These are phyloP conservation scores for Schwanniomyces yamadae DNA, from an alignment of 805 yeast genomes.

Conservation along the genomic window DNA sequence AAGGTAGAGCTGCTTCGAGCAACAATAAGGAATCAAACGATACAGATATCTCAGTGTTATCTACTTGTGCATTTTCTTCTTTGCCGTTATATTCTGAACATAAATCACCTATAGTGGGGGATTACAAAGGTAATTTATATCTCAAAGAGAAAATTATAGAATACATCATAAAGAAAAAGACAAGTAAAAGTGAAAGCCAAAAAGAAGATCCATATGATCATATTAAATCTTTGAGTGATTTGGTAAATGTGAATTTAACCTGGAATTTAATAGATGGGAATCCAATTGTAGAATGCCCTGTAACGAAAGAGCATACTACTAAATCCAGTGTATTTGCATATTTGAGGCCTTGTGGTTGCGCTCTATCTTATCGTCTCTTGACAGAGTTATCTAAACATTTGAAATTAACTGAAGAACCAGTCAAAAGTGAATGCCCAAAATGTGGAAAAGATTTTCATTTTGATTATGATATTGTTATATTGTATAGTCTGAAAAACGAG, in stretches of 20 bases:
- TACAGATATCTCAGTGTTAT: constrained; percentile 31
- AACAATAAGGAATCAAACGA: constrained; percentile 13
- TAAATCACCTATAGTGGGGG: constrained; percentile 57
- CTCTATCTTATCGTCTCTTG: constrained; percentile 25
- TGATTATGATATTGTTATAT: constrained; percentile 30
- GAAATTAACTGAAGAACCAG: constrained; percentile 6
- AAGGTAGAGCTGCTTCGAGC: constrained; percentile 14
- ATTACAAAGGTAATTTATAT: constrained; percentile 63
- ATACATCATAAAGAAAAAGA: constrained; percentile 39
- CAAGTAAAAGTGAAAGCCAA: constrained; percentile 16
- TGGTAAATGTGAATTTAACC: constrained; percentile 21
- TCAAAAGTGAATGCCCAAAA: constrained; percentile 28
- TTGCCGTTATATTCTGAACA: constrained; percentile 33
- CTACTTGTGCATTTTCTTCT: constrained; percentile 49
- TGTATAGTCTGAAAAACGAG: constrained; percentile 23
- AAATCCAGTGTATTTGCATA: constrained; percentile 22
- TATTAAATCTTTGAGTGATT: constrained; percentile 23
- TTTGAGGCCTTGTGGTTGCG: constrained; percentile 41
- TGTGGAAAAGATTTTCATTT: constrained; percentile 24
- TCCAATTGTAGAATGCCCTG: constrained; percentile 30
- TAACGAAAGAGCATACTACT: constrained; percentile 20
- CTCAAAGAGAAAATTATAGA: constrained; percentile 64
- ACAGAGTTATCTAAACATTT: constrained; percentile 14
- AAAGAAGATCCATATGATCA: constrained; percentile 13
- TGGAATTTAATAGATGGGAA: constrained; percentile 16